A percentile compares a stretch with the other conserved stretches of the same genome.
phyloP scores from a whole-genome alignment of 768 basidiomycete species.

The Tubosaeta sp. region DNA sequence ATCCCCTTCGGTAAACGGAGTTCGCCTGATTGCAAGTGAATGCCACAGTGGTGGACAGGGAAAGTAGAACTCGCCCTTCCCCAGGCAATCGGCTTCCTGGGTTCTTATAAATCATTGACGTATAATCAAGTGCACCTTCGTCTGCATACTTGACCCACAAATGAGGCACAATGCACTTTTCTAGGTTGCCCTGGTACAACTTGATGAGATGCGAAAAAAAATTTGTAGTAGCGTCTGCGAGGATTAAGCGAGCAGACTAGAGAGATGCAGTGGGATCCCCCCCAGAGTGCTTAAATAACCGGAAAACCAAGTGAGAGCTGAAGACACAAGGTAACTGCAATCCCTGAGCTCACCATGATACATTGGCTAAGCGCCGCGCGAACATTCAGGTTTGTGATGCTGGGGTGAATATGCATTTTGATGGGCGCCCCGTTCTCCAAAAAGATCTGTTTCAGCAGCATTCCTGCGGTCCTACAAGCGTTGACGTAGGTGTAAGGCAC shows the following conservation, averaged over 20 bases:
- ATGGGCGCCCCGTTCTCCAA: conserved; percentile 60
- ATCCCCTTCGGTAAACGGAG: conserved; percentile 73
- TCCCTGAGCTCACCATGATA: conserved; percentile 53
- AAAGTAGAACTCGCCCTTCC: conserved; percentile 55
- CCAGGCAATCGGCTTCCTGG: conserved; percentile 77
- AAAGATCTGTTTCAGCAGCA: conserved; percentile 73
- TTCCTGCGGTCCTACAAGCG: conserved; percentile 73
- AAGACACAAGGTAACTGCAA: conserved; percentile 2
- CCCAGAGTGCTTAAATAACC: conserved; percentile 60
- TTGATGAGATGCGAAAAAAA: conserved; percentile 74
- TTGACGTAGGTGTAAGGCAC: conserved; percentile 81
- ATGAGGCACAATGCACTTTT: conserved; percentile 77
- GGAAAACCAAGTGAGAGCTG: neutral
- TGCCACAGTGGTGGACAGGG: neutral
- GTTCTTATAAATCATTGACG: conserved; percentile 78
- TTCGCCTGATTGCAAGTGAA: conserved; percentile 46
- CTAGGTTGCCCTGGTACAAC: conserved; percentile 57
- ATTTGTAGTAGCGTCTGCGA: conserved; percentile 77
- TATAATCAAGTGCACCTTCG: conserved; percentile 58
- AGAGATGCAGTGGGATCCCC: conserved; percentile 69
- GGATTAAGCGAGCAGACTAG: conserved; percentile 67
- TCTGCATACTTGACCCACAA: conserved; percentile 84
- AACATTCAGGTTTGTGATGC: conserved; percentile 75
- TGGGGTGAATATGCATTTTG: conserved; percentile 74
- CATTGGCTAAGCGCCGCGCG: conserved; percentile 60